phyloP scores from a whole-genome alignment of 1,284 basidiomycete species.

The Omphalotus olearius region DNA sequence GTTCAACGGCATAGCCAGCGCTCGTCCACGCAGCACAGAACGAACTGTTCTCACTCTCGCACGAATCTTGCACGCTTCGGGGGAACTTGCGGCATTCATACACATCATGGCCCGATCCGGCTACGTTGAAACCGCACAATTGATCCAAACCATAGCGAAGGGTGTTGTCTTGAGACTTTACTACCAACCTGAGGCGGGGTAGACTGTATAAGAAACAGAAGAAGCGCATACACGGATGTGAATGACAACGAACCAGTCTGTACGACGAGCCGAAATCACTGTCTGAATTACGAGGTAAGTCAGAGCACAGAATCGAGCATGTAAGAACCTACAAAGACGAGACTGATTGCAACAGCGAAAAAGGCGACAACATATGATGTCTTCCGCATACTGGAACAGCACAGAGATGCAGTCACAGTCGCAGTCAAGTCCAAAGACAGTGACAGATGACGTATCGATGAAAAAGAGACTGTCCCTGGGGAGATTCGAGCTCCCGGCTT shows the following conservation, averaged over 20 bases:
- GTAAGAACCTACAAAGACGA: constrained; percentile 46
- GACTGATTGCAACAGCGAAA: constrained; percentile 42
- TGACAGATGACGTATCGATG: no score
- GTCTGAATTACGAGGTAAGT: constrained; percentile 36
- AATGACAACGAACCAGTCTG: constrained; percentile 54
- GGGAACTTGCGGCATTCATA: constrained; percentile 67
- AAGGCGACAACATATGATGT: constrained; percentile 61
- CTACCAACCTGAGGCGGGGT: constrained; percentile 50
- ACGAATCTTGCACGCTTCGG: constrained; percentile 50
- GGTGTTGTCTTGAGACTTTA: constrained; percentile 39
- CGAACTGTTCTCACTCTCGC: constrained; percentile 53
- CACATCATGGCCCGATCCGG: constrained; percentile 38
- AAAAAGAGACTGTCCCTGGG: constrained; percentile 28
- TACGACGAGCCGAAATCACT: constrained; percentile 47
- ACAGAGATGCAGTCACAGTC: neutral
- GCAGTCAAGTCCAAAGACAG: no score
- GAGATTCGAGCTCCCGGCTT: constrained; percentile 37
- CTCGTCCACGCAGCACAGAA: constrained; percentile 71
- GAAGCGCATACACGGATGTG: neutral
- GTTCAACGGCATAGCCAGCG: constrained; percentile 58
- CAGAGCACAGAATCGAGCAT: constrained; percentile 5
- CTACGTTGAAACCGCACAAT: constrained; percentile 54
- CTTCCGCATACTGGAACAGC: constrained; percentile 48
- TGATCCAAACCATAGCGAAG: constrained; percentile 55
- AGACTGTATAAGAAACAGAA: constrained; percentile 13